Percentiles rank a stretch among this genome's conserved stretches.
Evolutionary conservation across 768 basidiomycete species (phyloP).

Genomic region (Rhodotorula sphaerocarpa): DNA sequence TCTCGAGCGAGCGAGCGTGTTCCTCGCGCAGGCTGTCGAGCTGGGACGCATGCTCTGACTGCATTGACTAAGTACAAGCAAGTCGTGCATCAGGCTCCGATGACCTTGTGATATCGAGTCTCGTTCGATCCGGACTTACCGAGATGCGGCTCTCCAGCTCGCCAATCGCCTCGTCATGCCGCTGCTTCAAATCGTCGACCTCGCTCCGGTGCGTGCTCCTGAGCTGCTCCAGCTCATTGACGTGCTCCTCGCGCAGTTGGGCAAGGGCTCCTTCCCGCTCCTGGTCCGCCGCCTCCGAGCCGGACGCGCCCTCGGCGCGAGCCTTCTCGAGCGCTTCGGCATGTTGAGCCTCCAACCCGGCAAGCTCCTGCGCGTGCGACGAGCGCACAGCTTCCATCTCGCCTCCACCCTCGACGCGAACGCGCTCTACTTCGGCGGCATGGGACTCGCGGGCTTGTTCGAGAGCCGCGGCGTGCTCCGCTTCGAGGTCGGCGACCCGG

Average conservation of each 20-base stretch:
- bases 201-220: not conserved
- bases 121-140: too few relatives aligned
- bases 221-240: not conserved
- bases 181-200: not conserved
- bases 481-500: not conserved
- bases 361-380: not conserved
- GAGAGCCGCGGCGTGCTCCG: not conserved
- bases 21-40: slow-evolving; percentile 40
- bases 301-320: not conserved
- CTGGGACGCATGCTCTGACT: slow-evolving; percentile 51
- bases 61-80: slow-evolving; percentile 42
- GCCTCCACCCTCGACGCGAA: not conserved
- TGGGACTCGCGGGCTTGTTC: not conserved
- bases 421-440: not conserved
- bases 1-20: not conserved
- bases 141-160: not conserved
- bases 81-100: too few relatives aligned
- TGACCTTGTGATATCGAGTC: too few relatives aligned
- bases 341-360: not conserved
- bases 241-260: not conserved
- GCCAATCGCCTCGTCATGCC: not conserved
- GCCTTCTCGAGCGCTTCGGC: not conserved
- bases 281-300: not conserved
- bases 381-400: not conserved
- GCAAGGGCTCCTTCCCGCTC: not conserved